Evolutionary conservation across 1,284 basidiomycete genomes (phyloP).

Genomic region (Mrakiaceae sp.): DNA sequence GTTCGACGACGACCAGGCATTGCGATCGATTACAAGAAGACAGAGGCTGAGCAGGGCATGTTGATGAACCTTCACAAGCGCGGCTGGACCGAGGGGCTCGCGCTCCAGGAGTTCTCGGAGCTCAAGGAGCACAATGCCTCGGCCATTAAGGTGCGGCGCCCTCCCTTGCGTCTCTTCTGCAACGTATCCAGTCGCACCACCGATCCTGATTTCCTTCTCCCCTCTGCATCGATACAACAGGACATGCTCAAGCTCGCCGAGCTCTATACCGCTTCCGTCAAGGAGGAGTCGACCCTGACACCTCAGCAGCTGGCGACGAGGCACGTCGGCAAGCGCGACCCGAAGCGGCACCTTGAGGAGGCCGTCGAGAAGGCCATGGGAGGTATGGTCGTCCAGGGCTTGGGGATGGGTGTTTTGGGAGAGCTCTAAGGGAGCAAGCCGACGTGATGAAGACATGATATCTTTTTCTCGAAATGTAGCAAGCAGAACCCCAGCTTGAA

Average conservation of each 20-base stretch:
- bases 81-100: slow-evolving; percentile 94
- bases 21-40: slow-evolving; percentile 92
- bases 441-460: neutral
- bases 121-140: slow-evolving; percentile 79
- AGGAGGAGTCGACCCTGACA: slow-evolving; percentile 86
- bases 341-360: slow-evolving; percentile 91
- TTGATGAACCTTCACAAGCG: slow-evolving; percentile 93
- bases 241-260: slow-evolving; percentile 83
- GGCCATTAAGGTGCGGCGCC: slow-evolving; percentile 64
- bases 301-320: slow-evolving; percentile 84
- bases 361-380: slow-evolving; percentile 95
- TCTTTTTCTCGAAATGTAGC: too few species aligned
- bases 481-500: too few species aligned
- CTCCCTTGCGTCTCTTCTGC: neutral
- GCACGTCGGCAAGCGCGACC: slow-evolving; percentile 95
- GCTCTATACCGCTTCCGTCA: slow-evolving; percentile 89
- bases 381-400: slow-evolving; percentile 84
- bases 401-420: slow-evolving; percentile 81
- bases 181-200: neutral
- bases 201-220: neutral
- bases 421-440: slow-evolving; percentile 46
- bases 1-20: slow-evolving; percentile 41
- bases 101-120: slow-evolving; percentile 72
- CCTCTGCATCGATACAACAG: slow-evolving; percentile 38
- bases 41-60: slow-evolving; percentile 95